Evolutionary conservation across 441 rosid genomes (phyloP).

Genomic region (Populus hybrid): DNA sequence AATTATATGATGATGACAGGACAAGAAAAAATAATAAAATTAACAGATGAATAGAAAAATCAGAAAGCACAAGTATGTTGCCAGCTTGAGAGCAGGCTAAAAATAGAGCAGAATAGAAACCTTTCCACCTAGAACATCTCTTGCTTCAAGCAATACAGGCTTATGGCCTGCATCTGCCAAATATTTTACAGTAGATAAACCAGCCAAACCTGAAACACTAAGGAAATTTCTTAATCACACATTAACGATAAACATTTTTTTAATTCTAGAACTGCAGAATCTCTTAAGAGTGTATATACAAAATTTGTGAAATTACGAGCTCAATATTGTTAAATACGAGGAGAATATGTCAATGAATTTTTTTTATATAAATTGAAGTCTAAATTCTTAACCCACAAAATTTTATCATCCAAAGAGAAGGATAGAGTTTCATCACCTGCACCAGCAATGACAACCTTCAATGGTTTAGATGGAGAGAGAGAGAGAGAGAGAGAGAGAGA

Average conservation of each 20-base stretch:
- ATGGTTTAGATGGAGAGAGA: constrained; percentile 52
- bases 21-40: background rate
- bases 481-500: background rate
- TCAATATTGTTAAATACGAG: no score
- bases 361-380: background rate
- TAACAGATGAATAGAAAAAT: background rate
- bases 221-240: background rate
- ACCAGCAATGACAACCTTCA: constrained; percentile 86
- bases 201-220: constrained; percentile 72
- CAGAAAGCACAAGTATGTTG: background rate
- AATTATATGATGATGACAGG: background rate
- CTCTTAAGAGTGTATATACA: background rate
- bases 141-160: constrained; percentile 82
- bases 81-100: background rate
- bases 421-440: constrained; percentile 47
- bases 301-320: background rate
- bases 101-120: constrained; percentile 34
- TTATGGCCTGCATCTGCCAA: constrained; percentile 93
- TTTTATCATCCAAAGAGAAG: background rate
- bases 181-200: constrained; percentile 89
- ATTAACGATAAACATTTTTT: no score
- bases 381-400: background rate
- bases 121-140: constrained; percentile 99
- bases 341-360: no score
- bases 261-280: background rate